These are phyloP conservation scores for Rhodamnia rubescens DNA, from an alignment of 345 rosid species.

Conservation along the genomic window DNA sequence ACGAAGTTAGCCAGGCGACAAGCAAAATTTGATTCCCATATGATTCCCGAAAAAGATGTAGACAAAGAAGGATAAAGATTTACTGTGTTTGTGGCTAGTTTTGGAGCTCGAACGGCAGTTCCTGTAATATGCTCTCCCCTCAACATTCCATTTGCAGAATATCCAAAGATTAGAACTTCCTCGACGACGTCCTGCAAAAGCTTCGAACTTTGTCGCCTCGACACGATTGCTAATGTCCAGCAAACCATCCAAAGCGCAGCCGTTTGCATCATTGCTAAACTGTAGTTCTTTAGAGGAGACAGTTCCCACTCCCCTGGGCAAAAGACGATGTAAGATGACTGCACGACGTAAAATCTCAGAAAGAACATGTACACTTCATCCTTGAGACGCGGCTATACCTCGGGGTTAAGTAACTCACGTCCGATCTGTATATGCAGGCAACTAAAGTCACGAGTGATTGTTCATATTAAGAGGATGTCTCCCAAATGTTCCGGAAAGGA, in stretches of 20 bases:
- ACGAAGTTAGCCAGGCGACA: no score
- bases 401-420: no score
- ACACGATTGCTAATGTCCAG: neutral
- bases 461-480: neutral
- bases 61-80: no score
- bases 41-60: neutral
- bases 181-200: no score
- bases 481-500: neutral
- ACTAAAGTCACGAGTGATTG: neutral
- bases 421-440: neutral
- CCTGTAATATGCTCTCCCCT: neutral
- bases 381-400: neutral
- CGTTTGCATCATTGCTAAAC: neutral
- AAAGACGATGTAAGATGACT: no score
- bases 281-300: neutral
- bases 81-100: neutral
- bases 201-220: neutral
- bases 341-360: neutral
- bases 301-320: neutral
- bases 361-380: neutral
- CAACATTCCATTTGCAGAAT: no score
- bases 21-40: neutral
- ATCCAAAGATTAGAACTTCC: no score
- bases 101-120: neutral
- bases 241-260: neutral